phyloP scores from a whole-genome alignment of 805 yeast genomes.

The Teunomyces stri region DNA sequence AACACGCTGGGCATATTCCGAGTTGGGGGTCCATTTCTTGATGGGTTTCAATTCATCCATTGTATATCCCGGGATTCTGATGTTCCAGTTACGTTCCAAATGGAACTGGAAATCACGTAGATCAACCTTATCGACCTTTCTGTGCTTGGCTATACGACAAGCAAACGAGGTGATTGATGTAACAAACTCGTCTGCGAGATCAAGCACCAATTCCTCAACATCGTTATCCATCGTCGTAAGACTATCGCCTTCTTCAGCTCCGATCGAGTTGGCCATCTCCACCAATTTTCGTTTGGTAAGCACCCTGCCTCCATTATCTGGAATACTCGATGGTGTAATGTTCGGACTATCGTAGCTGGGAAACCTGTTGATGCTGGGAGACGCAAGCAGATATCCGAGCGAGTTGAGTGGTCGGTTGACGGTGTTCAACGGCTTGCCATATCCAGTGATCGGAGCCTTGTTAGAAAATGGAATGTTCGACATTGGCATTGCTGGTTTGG shows the following conservation, averaged over 20 bases:
- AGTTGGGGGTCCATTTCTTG: conserved; percentile 24
- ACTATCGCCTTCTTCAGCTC: conserved; percentile 29
- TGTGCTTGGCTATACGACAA: conserved; percentile 27
- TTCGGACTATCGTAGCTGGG: conserved; percentile 4
- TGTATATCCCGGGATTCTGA: conserved; percentile 25
- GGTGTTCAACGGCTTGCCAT: conserved; percentile 1
- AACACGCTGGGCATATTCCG: conserved; percentile 22
- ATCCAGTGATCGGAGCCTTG: not conserved
- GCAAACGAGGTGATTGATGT: conserved; percentile 27
- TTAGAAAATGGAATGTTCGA: conserved; percentile 1
- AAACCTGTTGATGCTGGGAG: not conserved
- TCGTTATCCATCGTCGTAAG: conserved; percentile 26
- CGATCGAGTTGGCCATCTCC: conserved; percentile 25
- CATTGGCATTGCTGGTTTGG: not conserved
- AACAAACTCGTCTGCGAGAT: conserved; percentile 29
- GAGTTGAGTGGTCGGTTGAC: not conserved
- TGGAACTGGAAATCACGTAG: conserved; percentile 28
- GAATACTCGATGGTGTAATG: conserved; percentile 12
- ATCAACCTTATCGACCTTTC: conserved; percentile 25
- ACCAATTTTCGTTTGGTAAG: conserved; percentile 25
- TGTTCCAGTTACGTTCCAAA: conserved; percentile 28
- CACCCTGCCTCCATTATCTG: conserved; percentile 27
- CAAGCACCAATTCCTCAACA: conserved; percentile 26
- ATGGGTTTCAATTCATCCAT: conserved; percentile 23
- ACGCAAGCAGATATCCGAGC: not conserved